Conservation (phyloP, 2,329 filamentous ascomycete species). For the Pseudopithomyces maydicus region DNA sequence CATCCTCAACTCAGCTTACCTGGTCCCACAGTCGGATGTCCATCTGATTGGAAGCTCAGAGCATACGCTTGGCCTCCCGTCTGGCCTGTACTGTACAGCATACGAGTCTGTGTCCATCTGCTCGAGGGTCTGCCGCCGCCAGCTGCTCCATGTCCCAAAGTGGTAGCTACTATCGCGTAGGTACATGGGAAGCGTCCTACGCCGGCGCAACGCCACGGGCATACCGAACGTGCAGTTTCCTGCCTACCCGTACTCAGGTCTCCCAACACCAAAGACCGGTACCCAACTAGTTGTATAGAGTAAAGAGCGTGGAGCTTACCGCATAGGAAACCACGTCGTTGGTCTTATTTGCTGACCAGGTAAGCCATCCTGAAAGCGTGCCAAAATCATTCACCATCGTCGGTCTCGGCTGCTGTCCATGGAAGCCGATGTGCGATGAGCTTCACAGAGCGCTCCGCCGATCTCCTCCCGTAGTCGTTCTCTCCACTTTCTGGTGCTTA, state of each 20-base stretch:
- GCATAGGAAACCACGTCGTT: neutral
- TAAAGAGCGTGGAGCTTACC: neutral
- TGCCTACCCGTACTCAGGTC: neutral
- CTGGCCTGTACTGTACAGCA: neutral
- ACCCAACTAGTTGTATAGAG: neutral
- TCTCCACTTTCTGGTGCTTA: slow-evolving; percentile 2
- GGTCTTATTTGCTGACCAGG: neutral
- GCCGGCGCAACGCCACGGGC: slow-evolving; percentile 1
- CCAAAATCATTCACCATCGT: neutral
- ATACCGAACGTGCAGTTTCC: neutral
- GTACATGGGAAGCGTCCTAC: neutral
- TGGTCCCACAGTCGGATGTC: neutral
- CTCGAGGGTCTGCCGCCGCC: too few species aligned
- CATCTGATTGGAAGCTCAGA: neutral
- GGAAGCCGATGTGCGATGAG: neutral
- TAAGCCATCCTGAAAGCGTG: neutral
- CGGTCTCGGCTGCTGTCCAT: neutral
- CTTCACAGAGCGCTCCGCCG: slow-evolving; percentile 6
- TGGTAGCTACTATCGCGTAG: neutral
- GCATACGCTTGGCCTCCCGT: neutral
- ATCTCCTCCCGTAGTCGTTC: neutral
- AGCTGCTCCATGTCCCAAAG: too few species aligned
- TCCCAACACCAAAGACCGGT: neutral
- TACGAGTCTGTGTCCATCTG: neutral
- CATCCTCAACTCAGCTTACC: neutral